Evolutionary conservation across 805 yeast species (phyloP), one percentile per base, ranked within the genome.

Genomic region (Candida ulmi): DNA sequence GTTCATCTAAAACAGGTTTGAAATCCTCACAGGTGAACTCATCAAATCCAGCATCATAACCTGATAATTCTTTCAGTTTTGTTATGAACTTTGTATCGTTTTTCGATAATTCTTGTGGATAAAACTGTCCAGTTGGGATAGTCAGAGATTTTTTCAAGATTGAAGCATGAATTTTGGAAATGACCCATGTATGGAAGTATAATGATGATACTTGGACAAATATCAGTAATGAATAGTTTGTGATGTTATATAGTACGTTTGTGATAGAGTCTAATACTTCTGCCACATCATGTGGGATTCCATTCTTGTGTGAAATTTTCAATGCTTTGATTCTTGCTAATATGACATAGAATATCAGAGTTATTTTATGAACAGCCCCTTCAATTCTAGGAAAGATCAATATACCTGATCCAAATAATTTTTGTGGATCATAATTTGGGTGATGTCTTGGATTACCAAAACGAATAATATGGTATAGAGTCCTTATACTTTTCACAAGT

Each of bases 181-280:
- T 13, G 12, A 21, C 26, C 34, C 34, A 31, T 17, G 34, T 31
- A 31, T 31, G 34, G n/a, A 17, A 31, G 13, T 31, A 31, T 19
- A 31, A 18, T 4, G 24, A 19, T 13, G 34, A 31, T 12, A 31
- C 25, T 17, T n/a, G 11, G 3, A 19, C 34, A 19, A 11, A 31
- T n/a, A 19, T 11, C 17, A 19, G 17, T 11, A 31, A 8, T 13
- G 16, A 8, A 19, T 31, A 11, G 17, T 19, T 31, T n/a, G 17
- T 13, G 11, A 31, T 12, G 11, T 31, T 21, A 16, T 18, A 28
- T 28, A 28, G 31, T 7, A 28, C 6, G n/a, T 11, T 28, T 17
- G 18, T 28, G 11, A 28, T n/a, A 15, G 8, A 5, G n/a, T 28
- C 31, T 12, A 28, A 5, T 5, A 13, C 11, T 7, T 7, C 11